Conservation (phyloP, 257 asterid species). For the Phtheirospermum japonicum region DNA sequence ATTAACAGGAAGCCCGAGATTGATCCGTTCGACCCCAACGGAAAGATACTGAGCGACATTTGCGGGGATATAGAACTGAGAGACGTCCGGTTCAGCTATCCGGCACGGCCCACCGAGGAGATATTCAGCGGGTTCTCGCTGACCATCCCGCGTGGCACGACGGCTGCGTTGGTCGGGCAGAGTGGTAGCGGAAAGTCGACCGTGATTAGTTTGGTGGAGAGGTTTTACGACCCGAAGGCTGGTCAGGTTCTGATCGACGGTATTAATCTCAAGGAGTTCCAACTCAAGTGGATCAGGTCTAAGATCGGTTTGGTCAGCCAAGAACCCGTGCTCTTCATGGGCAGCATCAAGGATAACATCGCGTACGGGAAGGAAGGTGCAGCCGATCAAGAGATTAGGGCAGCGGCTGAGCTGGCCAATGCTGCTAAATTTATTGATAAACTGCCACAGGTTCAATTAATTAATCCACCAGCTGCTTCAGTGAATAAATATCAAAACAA, state of each 20-base stretch:
- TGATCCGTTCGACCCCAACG: slow-evolving; percentile 63
- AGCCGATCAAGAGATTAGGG: slow-evolving; percentile 56
- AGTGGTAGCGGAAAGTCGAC: slow-evolving; percentile 94
- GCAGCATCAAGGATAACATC: slow-evolving; percentile 78
- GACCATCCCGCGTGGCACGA: slow-evolving; percentile 58
- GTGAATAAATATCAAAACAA: too few relatives aligned
- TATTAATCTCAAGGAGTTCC: slow-evolving; percentile 62
- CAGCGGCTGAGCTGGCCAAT: slow-evolving; percentile 65
- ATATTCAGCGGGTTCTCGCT: slow-evolving; percentile 69
- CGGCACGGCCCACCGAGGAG: slow-evolving; percentile 72
- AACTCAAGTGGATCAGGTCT: slow-evolving; percentile 81
- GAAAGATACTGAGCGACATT: slow-evolving; percentile 56
- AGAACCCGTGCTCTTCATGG: slow-evolving; percentile 71
- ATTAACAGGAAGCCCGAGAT: slow-evolving; percentile 64
- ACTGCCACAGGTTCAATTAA: slow-evolving; percentile 56
- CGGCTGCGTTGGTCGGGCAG: slow-evolving; percentile 85
- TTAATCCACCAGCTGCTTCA: too few relatives aligned
- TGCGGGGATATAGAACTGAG: slow-evolving; percentile 64
- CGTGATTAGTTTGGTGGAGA: slow-evolving; percentile 67
- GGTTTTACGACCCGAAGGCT: slow-evolving; percentile 73
- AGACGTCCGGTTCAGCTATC: slow-evolving; percentile 60
- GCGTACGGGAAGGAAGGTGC: slow-evolving; percentile 75
- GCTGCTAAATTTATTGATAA: slow-evolving; percentile 80
- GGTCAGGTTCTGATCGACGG: slow-evolving; percentile 82
- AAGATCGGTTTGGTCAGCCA: slow-evolving; percentile 87